Conservation (phyloP, 2,329 filamentous ascomycete species). For the Hypoxylon sp. region DNA sequence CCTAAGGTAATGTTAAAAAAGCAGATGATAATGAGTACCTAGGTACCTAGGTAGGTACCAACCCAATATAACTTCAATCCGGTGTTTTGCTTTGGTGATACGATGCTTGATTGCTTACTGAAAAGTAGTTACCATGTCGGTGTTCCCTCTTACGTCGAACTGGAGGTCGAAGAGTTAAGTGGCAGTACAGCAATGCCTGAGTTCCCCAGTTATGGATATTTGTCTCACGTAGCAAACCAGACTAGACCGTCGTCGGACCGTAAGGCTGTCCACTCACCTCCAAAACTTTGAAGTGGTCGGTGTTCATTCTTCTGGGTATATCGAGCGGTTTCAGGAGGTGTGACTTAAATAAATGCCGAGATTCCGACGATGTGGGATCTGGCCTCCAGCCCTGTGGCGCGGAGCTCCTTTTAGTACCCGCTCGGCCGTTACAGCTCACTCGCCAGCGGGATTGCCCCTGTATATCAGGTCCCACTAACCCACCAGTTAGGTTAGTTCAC, state of each 20-base stretch:
- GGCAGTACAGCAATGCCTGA: background rate
- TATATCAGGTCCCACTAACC: constrained; percentile 8
- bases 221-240: constrained; percentile 17
- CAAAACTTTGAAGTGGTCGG: constrained; percentile 11
- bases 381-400: constrained; percentile 31
- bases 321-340: constrained; percentile 27
- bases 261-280: constrained; percentile 5
- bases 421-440: constrained; percentile 9
- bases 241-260: background rate
- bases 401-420: constrained; percentile 27
- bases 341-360: too few species aligned
- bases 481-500: background rate
- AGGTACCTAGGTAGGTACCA: too few species aligned
- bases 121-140: too few species aligned
- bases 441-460: constrained; percentile 22
- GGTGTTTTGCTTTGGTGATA: background rate
- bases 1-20: constrained; percentile 19
- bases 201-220: constrained; percentile 13
- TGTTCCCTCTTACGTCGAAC: constrained; percentile 14
- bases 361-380: too few species aligned
- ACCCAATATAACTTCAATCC: constrained; percentile 22
- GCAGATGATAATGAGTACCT: constrained; percentile 30
- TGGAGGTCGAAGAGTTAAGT: constrained; percentile 1
- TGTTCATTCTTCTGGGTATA: constrained; percentile 15
- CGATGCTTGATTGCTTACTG: too few species aligned